Evolutionary conservation across 495 filamentous ascomycete species (phyloP).

Genomic region (Barbatosphaeria neglecta): DNA sequence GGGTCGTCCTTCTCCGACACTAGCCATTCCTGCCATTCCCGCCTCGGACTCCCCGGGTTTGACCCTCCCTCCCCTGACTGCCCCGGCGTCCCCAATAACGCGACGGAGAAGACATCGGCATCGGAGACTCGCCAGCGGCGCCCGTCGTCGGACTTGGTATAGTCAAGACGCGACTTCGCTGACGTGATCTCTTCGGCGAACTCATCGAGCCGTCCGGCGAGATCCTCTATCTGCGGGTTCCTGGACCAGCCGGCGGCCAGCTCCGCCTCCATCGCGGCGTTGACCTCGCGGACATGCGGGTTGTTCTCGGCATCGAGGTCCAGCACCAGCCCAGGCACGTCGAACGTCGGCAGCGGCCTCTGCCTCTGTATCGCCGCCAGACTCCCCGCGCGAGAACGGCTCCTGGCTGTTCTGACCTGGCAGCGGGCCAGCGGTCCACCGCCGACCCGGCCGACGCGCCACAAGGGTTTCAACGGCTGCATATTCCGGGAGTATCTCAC

Average conservation of each 20-base stretch:
- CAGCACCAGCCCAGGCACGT: slow-evolving; percentile 9
- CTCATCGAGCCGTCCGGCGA: slow-evolving; percentile 4
- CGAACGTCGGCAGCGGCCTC: not conserved
- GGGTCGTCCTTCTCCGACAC: not conserved
- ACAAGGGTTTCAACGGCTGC: not conserved
- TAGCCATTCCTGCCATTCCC: too few species aligned
- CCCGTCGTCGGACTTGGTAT: slow-evolving; percentile 1
- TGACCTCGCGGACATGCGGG: slow-evolving; percentile 10
- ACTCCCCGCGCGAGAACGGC: not conserved
- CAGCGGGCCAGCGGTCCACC: not conserved
- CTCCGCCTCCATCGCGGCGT: slow-evolving; percentile 4
- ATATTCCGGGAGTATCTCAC: not conserved
- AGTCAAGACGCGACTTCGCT: not conserved
- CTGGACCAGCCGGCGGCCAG: not conserved
- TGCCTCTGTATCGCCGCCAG: not conserved
- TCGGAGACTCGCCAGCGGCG: slow-evolving; percentile 10
- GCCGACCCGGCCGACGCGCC: not conserved
- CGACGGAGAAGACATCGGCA: slow-evolving; percentile 14
- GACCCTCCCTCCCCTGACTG: too few species aligned
- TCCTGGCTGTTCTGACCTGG: not conserved
- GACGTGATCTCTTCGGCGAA: slow-evolving; percentile 7
- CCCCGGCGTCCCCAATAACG: too few species aligned
- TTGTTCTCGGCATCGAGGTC: slow-evolving; percentile 16
- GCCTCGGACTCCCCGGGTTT: not conserved
- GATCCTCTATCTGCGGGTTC: not conserved